phyloP scores from a whole-genome alignment of 495 filamentous ascomycete species.

The Xylaria longipes region DNA sequence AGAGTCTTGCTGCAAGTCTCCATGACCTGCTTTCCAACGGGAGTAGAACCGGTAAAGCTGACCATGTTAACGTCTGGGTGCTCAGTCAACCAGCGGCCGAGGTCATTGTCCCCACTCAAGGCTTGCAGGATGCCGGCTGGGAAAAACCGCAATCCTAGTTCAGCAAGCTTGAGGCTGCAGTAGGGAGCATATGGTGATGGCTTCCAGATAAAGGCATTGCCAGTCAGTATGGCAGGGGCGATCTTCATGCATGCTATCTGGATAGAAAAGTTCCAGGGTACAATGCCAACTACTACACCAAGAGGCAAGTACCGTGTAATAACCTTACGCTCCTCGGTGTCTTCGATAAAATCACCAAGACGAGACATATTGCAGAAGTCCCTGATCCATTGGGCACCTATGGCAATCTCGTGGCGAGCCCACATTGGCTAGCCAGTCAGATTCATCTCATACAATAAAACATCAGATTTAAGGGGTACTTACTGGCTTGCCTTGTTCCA shows the following conservation, averaged over 20 bases:
- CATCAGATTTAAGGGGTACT: neutral
- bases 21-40: constrained; percentile 63
- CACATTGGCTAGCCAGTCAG: constrained; percentile 15
- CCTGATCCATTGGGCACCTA: neutral
- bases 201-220: constrained; percentile 61
- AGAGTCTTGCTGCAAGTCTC: constrained; percentile 55
- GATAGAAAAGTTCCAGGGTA: constrained; percentile 64
- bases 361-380: neutral
- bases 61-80: constrained; percentile 65
- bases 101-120: constrained; percentile 62
- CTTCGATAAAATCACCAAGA: constrained; percentile 41
- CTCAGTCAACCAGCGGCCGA: constrained; percentile 59
- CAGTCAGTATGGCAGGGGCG: constrained; percentile 53
- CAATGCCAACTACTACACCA: constrained; percentile 52
- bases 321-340: constrained; percentile 47
- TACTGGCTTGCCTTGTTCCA: constrained; percentile 63
- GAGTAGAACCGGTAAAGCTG: constrained; percentile 64
- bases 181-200: constrained; percentile 65
- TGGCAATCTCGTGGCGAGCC: constrained; percentile 11
- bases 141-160: constrained; percentile 60
- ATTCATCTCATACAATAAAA: neutral
- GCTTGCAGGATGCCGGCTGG: constrained; percentile 65
- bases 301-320: constrained; percentile 50
- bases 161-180: constrained; percentile 62
- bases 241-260: constrained; percentile 54